phyloP scores from a whole-genome alignment of 257 asterid genomes.

The Ballota nigra region DNA sequence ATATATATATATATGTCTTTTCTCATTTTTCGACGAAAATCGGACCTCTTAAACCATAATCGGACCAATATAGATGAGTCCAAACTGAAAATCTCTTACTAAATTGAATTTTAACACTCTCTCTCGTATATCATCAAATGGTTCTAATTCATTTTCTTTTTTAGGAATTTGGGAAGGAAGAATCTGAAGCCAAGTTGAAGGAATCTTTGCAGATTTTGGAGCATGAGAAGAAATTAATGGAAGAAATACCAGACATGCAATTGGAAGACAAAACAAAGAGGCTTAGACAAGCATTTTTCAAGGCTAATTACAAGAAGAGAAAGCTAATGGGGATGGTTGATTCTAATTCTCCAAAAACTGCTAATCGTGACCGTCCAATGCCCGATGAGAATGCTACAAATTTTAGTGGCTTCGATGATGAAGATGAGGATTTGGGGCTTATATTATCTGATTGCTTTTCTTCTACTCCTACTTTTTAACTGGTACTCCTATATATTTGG shows the following conservation, averaged over 20 bases:
- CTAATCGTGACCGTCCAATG: not conserved
- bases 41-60: too few species aligned
- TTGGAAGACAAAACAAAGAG: constrained; percentile 63
- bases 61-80: too few species aligned
- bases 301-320: constrained; percentile 72
- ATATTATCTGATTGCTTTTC: constrained; percentile 41
- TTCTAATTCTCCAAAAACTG: constrained; percentile 3
- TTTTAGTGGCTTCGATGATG: constrained; percentile 10
- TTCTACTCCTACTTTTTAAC: constrained; percentile 21
- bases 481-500: too few species aligned
- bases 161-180: constrained; percentile 52
- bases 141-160: not conserved
- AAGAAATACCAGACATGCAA: constrained; percentile 56
- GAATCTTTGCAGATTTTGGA: constrained; percentile 46
- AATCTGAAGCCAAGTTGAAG: constrained; percentile 38
- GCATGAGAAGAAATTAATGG: constrained; percentile 52
- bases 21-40: too few species aligned
- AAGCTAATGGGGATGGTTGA: constrained; percentile 38
- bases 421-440: constrained; percentile 36
- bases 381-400: not conserved
- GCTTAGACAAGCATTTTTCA: constrained; percentile 66
- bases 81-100: too few species aligned
- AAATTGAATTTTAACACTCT: too few species aligned
- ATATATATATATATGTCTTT: too few species aligned
- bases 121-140: too few species aligned